phyloP scores from a whole-genome alignment of 352 stramenopile genomes.

The Globisporangium cederbergense region DNA sequence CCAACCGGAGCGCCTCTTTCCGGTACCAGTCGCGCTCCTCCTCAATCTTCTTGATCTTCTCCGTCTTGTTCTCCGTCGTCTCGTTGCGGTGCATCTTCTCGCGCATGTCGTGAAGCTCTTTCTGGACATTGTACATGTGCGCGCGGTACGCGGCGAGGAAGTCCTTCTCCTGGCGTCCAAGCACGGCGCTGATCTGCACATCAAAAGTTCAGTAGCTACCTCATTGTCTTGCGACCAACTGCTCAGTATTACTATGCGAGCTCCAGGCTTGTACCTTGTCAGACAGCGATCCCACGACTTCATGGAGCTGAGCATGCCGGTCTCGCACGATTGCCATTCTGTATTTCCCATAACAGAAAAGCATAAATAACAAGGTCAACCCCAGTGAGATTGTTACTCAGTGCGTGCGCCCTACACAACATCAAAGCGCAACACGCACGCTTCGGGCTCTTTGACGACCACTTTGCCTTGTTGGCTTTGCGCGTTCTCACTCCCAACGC shows the following conservation, averaged over 20 bases:
- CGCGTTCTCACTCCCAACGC: constrained; percentile 12
- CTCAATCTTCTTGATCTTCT: constrained; percentile 92
- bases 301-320: constrained; percentile 74
- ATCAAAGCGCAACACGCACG: constrained; percentile 21
- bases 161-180: constrained; percentile 90
- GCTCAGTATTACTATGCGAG: no score
- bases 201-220: not conserved
- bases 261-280: constrained; percentile 45
- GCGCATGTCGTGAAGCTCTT: constrained; percentile 90
- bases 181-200: constrained; percentile 77
- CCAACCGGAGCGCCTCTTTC: constrained; percentile 88
- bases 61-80: constrained; percentile 79
- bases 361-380: not conserved
- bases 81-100: constrained; percentile 90
- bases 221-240: no score
- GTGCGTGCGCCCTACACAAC: not conserved
- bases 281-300: constrained; percentile 77
- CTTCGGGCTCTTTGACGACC: constrained; percentile 39
- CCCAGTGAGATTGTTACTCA: no score
- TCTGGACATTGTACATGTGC: constrained; percentile 95
- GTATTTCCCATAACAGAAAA: not conserved
- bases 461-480: constrained; percentile 10
- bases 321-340: constrained; percentile 81
- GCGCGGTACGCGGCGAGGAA: constrained; percentile 92
- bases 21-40: constrained; percentile 94